These are phyloP conservation scores for Apiotrichum brassicae DNA, from an alignment of 1,284 basidiomycete species.

Conservation along the genomic window DNA sequence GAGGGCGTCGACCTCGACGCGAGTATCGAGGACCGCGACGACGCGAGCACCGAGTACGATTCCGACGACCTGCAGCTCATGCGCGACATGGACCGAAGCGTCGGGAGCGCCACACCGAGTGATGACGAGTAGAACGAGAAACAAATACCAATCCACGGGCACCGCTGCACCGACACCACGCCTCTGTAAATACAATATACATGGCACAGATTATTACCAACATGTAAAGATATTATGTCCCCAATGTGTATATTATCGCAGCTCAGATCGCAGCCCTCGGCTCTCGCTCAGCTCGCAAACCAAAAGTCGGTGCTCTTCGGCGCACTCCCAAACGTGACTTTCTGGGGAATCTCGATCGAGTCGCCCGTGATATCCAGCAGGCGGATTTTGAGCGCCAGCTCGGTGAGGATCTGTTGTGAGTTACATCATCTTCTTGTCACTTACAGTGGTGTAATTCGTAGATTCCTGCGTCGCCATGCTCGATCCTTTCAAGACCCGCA, in stretches of 20 bases:
- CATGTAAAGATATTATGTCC: neutral
- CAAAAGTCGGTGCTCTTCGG: slow-evolving; percentile 78
- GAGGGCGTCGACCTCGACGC: slow-evolving; percentile 15
- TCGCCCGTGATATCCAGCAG: slow-evolving; percentile 84
- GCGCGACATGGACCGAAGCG: slow-evolving; percentile 14
- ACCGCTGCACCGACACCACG: neutral
- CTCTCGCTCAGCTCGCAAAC: slow-evolving; percentile 55
- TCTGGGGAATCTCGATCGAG: slow-evolving; percentile 74
- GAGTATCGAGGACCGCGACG: slow-evolving; percentile 14
- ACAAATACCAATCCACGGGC: no score
- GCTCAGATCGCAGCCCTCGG: neutral
- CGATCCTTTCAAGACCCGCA: slow-evolving; percentile 77
- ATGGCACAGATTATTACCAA: neutral
- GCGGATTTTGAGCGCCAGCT: slow-evolving; percentile 90
- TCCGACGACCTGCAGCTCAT: slow-evolving; percentile 16
- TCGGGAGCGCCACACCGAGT: slow-evolving; percentile 6
- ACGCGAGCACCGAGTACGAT: slow-evolving; percentile 16
- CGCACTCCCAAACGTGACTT: slow-evolving; percentile 52
- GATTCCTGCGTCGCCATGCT: slow-evolving; percentile 69
- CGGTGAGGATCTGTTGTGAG: slow-evolving; percentile 56
- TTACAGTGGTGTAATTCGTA: slow-evolving; percentile 57
- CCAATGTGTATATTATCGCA: neutral
- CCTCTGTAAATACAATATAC: slow-evolving; percentile 1
- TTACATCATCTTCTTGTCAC: neutral
- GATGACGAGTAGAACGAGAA: slow-evolving; percentile 10